Evolutionary conservation across 139 green algal species (phyloP).

Genomic region (Prasinococcaceae sp.): DNA sequence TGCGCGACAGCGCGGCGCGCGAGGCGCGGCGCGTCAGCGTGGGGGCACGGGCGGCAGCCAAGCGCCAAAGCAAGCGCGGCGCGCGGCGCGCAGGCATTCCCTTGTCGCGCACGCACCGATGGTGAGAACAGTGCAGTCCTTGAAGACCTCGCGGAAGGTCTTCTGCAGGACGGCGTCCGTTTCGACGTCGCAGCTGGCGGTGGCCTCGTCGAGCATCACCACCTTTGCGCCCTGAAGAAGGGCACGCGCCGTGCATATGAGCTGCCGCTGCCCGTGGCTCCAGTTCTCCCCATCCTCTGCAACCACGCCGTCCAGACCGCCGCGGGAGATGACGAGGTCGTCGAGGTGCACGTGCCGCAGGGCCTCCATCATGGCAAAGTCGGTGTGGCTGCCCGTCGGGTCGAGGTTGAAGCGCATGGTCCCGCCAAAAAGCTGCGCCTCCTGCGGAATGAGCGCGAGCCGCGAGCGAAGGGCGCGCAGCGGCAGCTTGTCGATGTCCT

Average conservation of each 20-base stretch:
- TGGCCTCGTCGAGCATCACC: conserved; percentile 72
- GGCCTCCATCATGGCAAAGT: conserved; percentile 61
- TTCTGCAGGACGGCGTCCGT: conserved; percentile 61
- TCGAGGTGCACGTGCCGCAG: conserved; percentile 55
- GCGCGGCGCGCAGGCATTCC: too few species aligned
- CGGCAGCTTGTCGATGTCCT: conserved; percentile 39
- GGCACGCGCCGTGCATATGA: conserved; percentile 79
- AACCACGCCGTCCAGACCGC: conserved; percentile 27
- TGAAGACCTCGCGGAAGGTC: conserved; percentile 67
- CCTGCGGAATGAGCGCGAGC: conserved; percentile 75
- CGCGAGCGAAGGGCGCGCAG: neutral
- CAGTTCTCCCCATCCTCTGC: conserved; percentile 70
- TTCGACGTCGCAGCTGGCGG: conserved; percentile 68
- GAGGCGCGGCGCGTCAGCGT: too few species aligned
- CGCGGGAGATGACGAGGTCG: conserved; percentile 9
- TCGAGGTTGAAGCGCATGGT: conserved; percentile 83
- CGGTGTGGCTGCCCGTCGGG: conserved; percentile 53
- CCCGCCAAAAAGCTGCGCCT: conserved; percentile 77
- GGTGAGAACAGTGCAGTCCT: conserved; percentile 46
- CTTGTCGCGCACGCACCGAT: too few species aligned
- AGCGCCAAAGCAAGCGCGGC: too few species aligned
- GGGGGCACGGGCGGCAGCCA: too few species aligned
- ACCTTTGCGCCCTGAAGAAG: conserved; percentile 53
- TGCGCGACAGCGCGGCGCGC: too few species aligned
- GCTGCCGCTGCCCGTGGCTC: conserved; percentile 70